Conservation (phyloP, 108 stramenopile species). For the Phaeodactylum tricornutum region DNA sequence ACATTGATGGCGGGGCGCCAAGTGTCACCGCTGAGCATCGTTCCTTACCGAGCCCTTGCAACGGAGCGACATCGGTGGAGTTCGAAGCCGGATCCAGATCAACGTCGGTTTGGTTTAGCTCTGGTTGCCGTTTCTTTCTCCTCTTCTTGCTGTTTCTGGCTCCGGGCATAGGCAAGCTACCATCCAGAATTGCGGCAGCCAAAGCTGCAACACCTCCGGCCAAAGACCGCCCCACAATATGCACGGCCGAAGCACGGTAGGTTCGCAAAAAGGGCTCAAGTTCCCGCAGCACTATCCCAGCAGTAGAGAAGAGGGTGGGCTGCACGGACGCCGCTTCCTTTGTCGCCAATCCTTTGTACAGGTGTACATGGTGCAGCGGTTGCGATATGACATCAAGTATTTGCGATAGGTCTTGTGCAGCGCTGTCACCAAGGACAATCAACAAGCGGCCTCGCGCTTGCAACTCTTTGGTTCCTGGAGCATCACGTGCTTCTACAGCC, state of each 20-base stretch:
- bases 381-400: slow-evolving; percentile 11
- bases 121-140: slow-evolving; percentile 8
- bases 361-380: slow-evolving; percentile 13
- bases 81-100: neutral
- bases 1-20: slow-evolving; percentile 70
- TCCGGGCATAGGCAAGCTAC: slow-evolving; percentile 45
- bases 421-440: slow-evolving; percentile 34
- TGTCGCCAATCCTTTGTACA: slow-evolving; percentile 19
- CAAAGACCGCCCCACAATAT: slow-evolving; percentile 74
- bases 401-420: slow-evolving; percentile 5
- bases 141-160: slow-evolving; percentile 5
- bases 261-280: slow-evolving; percentile 20
- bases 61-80: slow-evolving; percentile 2
- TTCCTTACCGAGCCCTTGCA: slow-evolving; percentile 20
- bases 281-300: slow-evolving; percentile 32
- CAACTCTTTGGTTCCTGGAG: slow-evolving; percentile 2
- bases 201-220: slow-evolving; percentile 64
- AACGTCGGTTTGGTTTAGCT: neutral
- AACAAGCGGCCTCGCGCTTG: slow-evolving; percentile 36
- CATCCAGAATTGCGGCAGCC: slow-evolving; percentile 64
- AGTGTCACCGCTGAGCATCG: slow-evolving; percentile 57
- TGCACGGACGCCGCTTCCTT: slow-evolving; percentile 58
- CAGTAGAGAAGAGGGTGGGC: slow-evolving; percentile 42
- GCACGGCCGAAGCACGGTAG: slow-evolving; percentile 38
- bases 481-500: neutral